Evolutionary conservation across 1,284 basidiomycete genomes (phyloP).

Genomic region (Leccinum fuscescens): DNA sequence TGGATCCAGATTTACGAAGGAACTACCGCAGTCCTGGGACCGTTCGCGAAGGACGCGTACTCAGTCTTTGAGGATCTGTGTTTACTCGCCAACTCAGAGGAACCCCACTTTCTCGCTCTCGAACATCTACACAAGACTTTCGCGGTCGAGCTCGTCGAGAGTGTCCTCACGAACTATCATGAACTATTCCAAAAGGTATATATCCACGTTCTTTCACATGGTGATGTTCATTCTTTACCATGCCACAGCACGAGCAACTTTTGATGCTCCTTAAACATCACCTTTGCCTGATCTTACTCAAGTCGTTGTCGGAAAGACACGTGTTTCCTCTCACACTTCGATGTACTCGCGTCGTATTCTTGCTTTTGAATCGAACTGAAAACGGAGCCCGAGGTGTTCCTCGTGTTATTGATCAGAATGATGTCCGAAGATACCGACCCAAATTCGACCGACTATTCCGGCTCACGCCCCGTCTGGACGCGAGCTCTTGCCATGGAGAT

Average conservation of each 20-base stretch:
- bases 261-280: slow-evolving; percentile 84
- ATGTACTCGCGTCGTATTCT: slow-evolving; percentile 89
- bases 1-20: slow-evolving; percentile 45
- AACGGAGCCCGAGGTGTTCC: slow-evolving; percentile 82
- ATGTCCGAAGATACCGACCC: slow-evolving; percentile 65
- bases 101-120: slow-evolving; percentile 80
- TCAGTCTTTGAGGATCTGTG: slow-evolving; percentile 85
- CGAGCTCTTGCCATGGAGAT: slow-evolving; percentile 90
- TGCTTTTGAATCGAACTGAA: slow-evolving; percentile 85
- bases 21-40: slow-evolving; percentile 59
- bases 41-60: slow-evolving; percentile 85
- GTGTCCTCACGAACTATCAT: slow-evolving; percentile 93
- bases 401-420: slow-evolving; percentile 77
- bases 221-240: slow-evolving; percentile 2
- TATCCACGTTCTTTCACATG: background rate
- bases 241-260: slow-evolving; percentile 71
- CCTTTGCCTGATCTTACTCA: slow-evolving; percentile 87
- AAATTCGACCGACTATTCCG: slow-evolving; percentile 35
- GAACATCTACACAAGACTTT: slow-evolving; percentile 91
- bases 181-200: slow-evolving; percentile 77
- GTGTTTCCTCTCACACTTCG: slow-evolving; percentile 88
- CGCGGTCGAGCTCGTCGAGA: slow-evolving; percentile 93
- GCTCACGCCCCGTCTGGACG: slow-evolving; percentile 76
- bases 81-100: slow-evolving; percentile 81
- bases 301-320: slow-evolving; percentile 80